These are phyloP conservation scores for Geotrichum cucujoidarum DNA, from an alignment of 1,139 yeast genomes.

Conservation along the genomic window DNA sequence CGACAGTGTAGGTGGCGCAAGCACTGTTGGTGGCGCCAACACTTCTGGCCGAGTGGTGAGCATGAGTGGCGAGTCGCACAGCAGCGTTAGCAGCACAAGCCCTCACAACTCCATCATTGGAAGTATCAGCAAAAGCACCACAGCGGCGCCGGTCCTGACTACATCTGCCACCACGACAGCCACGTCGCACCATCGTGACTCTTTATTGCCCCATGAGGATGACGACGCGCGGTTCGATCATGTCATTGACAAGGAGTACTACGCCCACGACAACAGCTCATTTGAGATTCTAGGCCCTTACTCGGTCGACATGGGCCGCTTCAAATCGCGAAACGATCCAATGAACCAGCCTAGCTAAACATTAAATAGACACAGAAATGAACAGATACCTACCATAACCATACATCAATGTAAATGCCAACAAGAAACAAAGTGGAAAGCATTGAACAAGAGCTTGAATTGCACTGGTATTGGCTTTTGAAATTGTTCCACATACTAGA, in stretches of 20 bases:
- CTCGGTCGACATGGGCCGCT: conserved; percentile 4
- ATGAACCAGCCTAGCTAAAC: too few relatives aligned
- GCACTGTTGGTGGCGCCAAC: background rate
- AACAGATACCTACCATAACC: too few relatives aligned
- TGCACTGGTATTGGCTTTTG: too few relatives aligned
- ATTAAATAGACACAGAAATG: too few relatives aligned
- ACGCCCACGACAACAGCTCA: conserved; percentile 3
- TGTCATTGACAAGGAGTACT: conserved; percentile 6
- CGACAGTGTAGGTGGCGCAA: background rate
- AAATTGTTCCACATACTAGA: too few relatives aligned
- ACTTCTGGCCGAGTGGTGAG: background rate
- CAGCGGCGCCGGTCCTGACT: background rate
- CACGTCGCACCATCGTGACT: background rate
- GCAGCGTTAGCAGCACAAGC: background rate
- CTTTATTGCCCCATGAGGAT: background rate
- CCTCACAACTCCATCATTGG: background rate
- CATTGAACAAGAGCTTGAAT: too few relatives aligned
- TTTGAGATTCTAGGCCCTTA: conserved; percentile 8
- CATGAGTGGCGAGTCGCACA: background rate
- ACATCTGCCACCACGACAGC: background rate
- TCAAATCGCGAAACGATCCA: conserved; percentile 7
- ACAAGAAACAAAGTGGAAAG: too few relatives aligned
- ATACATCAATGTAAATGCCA: too few relatives aligned
- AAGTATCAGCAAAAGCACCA: background rate
- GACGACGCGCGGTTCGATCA: conserved; percentile 5